These are phyloP conservation scores for Bruguiera sexangula DNA, from an alignment of 345 rosid species.

Conservation along the genomic window DNA sequence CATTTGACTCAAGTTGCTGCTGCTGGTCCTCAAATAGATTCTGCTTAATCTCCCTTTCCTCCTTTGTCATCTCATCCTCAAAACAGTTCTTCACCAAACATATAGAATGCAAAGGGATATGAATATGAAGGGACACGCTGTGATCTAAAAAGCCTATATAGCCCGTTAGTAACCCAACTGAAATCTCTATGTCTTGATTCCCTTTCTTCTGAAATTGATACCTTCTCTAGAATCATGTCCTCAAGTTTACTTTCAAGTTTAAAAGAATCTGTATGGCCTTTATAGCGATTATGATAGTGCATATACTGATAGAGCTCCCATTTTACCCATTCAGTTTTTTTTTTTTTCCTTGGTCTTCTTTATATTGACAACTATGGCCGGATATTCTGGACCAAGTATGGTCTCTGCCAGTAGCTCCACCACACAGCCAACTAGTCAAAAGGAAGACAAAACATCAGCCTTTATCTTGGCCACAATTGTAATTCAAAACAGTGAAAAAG, in stretches of 20 bases:
- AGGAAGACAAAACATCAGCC: neutral
- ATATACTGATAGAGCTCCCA: constrained; percentile 74
- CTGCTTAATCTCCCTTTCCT: constrained; percentile 66
- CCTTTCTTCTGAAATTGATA: constrained; percentile 53
- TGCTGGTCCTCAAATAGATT: constrained; percentile 92
- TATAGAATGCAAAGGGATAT: constrained; percentile 79
- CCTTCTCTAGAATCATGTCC: constrained; percentile 54
- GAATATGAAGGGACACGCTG: constrained; percentile 76
- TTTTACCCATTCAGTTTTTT: constrained; percentile 58
- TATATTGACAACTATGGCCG: constrained; percentile 83
- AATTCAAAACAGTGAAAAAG: neutral
- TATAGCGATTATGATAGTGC: constrained; percentile 79
- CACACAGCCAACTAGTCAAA: constrained; percentile 74
- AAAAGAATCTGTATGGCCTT: constrained; percentile 75
- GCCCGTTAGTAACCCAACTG: constrained; percentile 74
- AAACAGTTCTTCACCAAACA: constrained; percentile 90
- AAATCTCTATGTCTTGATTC: constrained; percentile 62
- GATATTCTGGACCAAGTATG: constrained; percentile 66
- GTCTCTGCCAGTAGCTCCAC: constrained; percentile 78
- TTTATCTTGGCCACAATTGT: neutral
- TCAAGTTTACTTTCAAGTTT: constrained; percentile 74
- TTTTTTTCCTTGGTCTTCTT: constrained; percentile 54
- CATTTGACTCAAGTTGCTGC: constrained; percentile 86
- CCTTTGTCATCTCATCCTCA: constrained; percentile 63
- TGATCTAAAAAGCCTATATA: constrained; percentile 67